Evolutionary conservation across 2,329 filamentous ascomycete species (phyloP), one percentile per base, ranked within the genome.

Genomic region (Phialocephala subalpina): DNA sequence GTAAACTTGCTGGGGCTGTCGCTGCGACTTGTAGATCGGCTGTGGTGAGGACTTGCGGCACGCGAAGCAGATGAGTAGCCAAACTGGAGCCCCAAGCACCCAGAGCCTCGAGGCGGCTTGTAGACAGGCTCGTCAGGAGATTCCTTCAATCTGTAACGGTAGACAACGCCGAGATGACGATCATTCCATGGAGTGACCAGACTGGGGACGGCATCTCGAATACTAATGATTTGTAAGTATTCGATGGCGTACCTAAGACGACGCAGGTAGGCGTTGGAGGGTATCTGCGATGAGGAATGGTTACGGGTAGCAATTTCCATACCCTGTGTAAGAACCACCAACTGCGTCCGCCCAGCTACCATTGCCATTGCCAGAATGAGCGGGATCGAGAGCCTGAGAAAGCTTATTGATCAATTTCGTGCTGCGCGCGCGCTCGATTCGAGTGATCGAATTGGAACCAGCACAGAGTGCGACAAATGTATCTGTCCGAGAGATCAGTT

Each of bases 101-200:
- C 49, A 18, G 9, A 18, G 27, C 25, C 22, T 14, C 5, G 14
- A n/a, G 49, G 25, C 29, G 27, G 22, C 20, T 25, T 47, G 2
- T 49, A 22, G 29, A 29, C 25, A n/a, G 33, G 14, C 1, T 12
- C 20, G 2, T n/a, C n/a, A 9, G 57, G 53, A 12, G 42, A n/a
- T 40, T 49, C 29, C 22, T 45, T 38, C 2, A 58, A 25, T 42
- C 64, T 38, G 40, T 68, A 70, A 22, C 58, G 55, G 38, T 64
- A 70, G n/a, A 33, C 65, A 38, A 70, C 62, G 8, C 68, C 68
- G 47, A 67, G 63, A n/a, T 63, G 62, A 12, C 64, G 64, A 25
- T 61, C 53, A 20, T 61, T 52, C 66, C 66, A 70, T 20, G 68
- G 68, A 22, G 45, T 56, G 2, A 45, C 40, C 40, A 35, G 11